phyloP scores from a whole-genome alignment of 768 basidiomycete species.

The Leccinum rimulosum region DNA sequence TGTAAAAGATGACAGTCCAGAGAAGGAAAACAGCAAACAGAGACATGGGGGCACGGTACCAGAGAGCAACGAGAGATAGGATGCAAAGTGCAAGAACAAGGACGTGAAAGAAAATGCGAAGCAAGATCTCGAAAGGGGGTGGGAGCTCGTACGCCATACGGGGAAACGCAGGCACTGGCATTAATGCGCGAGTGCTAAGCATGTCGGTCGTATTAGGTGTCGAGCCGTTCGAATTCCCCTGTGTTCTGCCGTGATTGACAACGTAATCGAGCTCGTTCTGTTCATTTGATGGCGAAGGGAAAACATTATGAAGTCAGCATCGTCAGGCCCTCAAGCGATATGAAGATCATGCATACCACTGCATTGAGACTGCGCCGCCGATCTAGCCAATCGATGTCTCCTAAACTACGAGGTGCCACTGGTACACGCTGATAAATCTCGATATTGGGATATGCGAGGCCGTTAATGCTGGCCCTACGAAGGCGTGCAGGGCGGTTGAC shows the following conservation, averaged over 20 bases:
- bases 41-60: constrained; percentile 50
- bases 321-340: constrained; percentile 12
- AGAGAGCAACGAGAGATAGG: constrained; percentile 57
- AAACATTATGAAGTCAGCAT: constrained; percentile 21
- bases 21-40: constrained; percentile 64
- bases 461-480: constrained; percentile 51
- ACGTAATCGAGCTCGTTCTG: constrained; percentile 77
- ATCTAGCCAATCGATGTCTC: constrained; percentile 78
- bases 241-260: constrained; percentile 52
- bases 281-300: constrained; percentile 14
- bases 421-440: constrained; percentile 44
- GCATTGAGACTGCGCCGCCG: constrained; percentile 68
- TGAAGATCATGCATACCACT: constrained; percentile 49
- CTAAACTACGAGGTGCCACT: constrained; percentile 51
- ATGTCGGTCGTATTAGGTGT: constrained; percentile 55
- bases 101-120: constrained; percentile 55
- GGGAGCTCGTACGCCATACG: constrained; percentile 33
- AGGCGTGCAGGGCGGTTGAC: constrained; percentile 48
- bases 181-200: constrained; percentile 40
- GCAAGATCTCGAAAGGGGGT: constrained; percentile 33
- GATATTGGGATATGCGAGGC: constrained; percentile 42
- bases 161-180: constrained; percentile 29
- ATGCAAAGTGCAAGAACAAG: constrained; percentile 58
- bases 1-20: constrained; percentile 61
- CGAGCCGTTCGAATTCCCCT: constrained; percentile 33